These are phyloP conservation scores for Talinum fruticosum DNA, from an alignment of 148 eudicot genomes.

Conservation along the genomic window DNA sequence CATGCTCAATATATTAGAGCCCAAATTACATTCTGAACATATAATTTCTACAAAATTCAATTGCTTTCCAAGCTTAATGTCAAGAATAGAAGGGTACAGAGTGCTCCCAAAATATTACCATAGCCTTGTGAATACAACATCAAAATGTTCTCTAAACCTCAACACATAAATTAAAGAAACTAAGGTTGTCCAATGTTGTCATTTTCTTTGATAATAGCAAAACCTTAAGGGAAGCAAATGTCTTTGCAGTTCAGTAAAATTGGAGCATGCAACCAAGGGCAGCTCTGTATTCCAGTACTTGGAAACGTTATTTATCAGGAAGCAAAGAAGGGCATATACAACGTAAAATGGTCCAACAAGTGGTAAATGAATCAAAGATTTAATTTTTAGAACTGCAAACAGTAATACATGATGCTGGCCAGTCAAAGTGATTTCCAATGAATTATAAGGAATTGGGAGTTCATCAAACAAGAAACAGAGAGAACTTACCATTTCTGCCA, in stretches of 20 bases:
- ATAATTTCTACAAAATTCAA: not conserved
- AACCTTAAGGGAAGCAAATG: not conserved
- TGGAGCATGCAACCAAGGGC: not conserved
- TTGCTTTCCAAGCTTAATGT: not conserved
- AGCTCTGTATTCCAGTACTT: not conserved
- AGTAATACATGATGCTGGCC: no score
- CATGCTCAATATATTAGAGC: not conserved
- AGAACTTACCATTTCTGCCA: conserved; percentile 11
- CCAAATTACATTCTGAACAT: not conserved
- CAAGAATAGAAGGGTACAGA: no score
- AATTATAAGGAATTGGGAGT: not conserved
- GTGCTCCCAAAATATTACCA: no score
- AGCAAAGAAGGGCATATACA: not conserved
- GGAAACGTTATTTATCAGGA: not conserved
- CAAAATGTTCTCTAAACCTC: not conserved
- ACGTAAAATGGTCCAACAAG: not conserved
- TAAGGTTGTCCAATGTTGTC: not conserved
- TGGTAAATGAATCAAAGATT: not conserved
- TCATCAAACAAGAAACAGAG: not conserved
- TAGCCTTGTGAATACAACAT: no score
- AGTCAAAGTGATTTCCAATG: not conserved
- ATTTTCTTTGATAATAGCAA: not conserved
- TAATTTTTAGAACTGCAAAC: not conserved
- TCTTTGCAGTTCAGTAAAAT: not conserved
- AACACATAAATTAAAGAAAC: no score